phyloP scores from a whole-genome alignment of 768 basidiomycete genomes.

The Austroboletus eburneus region DNA sequence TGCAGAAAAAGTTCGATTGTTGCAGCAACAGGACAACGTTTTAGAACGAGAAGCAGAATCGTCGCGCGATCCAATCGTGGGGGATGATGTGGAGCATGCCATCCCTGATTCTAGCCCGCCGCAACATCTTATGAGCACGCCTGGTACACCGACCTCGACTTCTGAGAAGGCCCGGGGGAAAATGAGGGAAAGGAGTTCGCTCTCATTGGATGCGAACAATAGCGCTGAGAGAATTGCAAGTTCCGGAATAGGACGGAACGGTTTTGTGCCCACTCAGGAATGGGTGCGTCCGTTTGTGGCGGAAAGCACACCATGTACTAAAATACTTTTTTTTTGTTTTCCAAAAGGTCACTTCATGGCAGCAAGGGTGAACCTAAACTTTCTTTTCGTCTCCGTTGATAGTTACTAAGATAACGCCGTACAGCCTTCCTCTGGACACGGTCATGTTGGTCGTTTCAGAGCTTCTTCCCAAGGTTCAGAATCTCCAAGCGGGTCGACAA shows the following conservation, averaged over 20 bases:
- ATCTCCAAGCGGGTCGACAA: conserved; percentile 64
- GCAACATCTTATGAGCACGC: conserved; percentile 39
- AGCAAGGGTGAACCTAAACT: conserved; percentile 94
- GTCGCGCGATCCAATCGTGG: conserved; percentile 7
- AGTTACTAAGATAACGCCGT: conserved; percentile 6
- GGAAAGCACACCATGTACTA: neutral
- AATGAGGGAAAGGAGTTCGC: conserved; percentile 70
- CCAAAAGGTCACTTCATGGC: conserved; percentile 96
- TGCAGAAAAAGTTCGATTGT: conserved; percentile 64
- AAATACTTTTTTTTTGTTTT: no score
- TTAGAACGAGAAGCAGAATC: conserved; percentile 24
- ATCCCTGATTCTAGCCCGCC: conserved; percentile 37
- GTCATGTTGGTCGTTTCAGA: conserved; percentile 88
- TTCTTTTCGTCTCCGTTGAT: no score
- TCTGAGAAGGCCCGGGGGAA: conserved; percentile 95
- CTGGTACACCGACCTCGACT: conserved; percentile 25
- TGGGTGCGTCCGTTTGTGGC: conserved; percentile 57
- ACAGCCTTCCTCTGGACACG: conserved; percentile 81
- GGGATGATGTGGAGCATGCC: conserved; percentile 11
- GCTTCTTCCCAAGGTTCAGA: conserved; percentile 79
- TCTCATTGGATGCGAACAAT: conserved; percentile 45
- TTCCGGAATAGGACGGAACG: conserved; percentile 76
- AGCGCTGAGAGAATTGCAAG: conserved; percentile 64
- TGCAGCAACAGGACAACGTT: conserved; percentile 47
- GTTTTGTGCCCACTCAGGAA: conserved; percentile 94